Conservation (phyloP, 768 basidiomycete genomes). For the Suillus subalutaceus region DNA sequence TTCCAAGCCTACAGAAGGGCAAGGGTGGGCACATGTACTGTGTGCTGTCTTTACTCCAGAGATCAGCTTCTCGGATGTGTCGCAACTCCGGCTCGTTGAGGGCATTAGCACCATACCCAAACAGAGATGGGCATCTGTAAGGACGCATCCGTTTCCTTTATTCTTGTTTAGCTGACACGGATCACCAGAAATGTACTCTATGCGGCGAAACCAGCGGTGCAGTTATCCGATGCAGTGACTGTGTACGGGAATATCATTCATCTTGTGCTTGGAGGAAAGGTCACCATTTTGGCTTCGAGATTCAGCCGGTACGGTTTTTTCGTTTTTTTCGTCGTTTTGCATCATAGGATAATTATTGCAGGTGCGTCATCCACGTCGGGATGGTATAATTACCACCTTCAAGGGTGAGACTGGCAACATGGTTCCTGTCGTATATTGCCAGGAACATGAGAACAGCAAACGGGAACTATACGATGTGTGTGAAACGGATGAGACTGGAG, state of each 20-base stretch:
- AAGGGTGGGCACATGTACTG: conserved; percentile 89
- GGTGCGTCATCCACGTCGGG: conserved; percentile 80
- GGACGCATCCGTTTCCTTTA: conserved; percentile 29
- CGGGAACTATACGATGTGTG: conserved; percentile 81
- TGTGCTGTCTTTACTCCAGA: conserved; percentile 91
- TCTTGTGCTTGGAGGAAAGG: conserved; percentile 90
- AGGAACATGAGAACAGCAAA: conserved; percentile 67
- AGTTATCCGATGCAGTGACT: conserved; percentile 83
- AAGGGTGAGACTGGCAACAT: conserved; percentile 80
- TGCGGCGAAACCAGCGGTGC: conserved; percentile 78
- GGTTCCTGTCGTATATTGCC: conserved; percentile 77
- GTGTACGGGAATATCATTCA: conserved; percentile 78
- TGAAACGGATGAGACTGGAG: conserved; percentile 76
- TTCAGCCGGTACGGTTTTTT: conserved; percentile 67
- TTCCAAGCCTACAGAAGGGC: conserved; percentile 90
- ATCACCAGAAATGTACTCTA: conserved; percentile 67
- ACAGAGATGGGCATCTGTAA: conserved; percentile 74
- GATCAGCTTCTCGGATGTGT: conserved; percentile 77
- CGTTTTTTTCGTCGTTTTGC: background rate
- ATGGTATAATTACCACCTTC: conserved; percentile 70
- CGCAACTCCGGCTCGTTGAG: conserved; percentile 77
- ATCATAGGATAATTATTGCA: conserved; percentile 28
- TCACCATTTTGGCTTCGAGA: conserved; percentile 90
- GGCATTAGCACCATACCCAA: conserved; percentile 75
- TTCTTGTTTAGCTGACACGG: conserved; percentile 14